Evolutionary conservation across 208 protist species (phyloP).

Genomic region (Trypanosoma cruzi): DNA sequence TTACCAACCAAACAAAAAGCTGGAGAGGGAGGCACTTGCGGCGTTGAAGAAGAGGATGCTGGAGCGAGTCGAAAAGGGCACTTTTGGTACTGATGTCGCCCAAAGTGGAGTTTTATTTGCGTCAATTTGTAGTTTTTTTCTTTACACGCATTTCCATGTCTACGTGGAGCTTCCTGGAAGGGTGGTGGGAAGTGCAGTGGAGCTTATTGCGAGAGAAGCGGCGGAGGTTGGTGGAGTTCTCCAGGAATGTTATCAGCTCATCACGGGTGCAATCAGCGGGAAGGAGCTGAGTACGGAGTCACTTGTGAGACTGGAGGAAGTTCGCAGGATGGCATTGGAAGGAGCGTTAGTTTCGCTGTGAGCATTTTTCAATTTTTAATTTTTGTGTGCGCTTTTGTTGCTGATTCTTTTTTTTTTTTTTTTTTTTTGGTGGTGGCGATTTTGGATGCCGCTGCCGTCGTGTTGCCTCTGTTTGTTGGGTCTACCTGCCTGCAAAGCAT

Average conservation of each 20-base stretch:
- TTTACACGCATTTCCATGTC: conserved; percentile 53
- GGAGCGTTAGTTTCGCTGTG: conserved; percentile 5
- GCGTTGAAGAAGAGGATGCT: conserved; percentile 32
- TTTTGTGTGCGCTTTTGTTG: not conserved
- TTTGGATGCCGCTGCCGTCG: no score
- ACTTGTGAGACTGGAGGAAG: conserved; percentile 35
- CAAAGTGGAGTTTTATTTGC: conserved; percentile 52
- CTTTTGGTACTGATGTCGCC: conserved; percentile 37
- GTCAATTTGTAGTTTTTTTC: conserved; percentile 47
- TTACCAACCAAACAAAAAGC: conserved; percentile 68
- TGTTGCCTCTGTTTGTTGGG: not conserved
- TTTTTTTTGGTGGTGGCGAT: not conserved
- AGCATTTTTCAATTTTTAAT: not conserved
- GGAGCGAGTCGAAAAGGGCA: conserved; percentile 26
- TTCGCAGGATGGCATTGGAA: conserved; percentile 35
- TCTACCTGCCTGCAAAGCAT: not conserved
- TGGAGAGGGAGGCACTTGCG: conserved; percentile 55
- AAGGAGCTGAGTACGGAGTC: conserved; percentile 24
- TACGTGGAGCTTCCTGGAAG: conserved; percentile 62
- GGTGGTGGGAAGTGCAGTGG: conserved; percentile 56
- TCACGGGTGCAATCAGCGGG: conserved; percentile 41
- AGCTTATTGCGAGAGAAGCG: conserved; percentile 34
- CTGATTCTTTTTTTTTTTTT: not conserved
- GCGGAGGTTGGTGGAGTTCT: conserved; percentile 30
- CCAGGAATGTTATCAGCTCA: conserved; percentile 34